Evolutionary conservation across 768 basidiomycete genomes (phyloP).

Genomic region (Boletales sp.): DNA sequence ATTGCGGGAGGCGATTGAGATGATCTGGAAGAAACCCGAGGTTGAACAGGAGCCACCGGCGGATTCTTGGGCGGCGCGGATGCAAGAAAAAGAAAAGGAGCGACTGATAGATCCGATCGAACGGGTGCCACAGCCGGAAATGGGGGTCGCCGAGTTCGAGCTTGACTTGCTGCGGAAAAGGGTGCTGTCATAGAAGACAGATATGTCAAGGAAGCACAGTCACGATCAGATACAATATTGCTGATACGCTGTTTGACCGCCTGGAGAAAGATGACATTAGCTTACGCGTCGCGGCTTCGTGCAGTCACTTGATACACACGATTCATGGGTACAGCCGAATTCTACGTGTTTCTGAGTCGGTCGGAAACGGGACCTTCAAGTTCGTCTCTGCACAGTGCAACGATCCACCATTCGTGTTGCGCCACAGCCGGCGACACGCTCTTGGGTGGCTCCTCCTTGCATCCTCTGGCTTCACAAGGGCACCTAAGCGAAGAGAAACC

Average conservation of each 20-base stretch:
- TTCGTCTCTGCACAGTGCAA: neutral
- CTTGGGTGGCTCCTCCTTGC: too few relatives aligned
- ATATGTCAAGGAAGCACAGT: neutral
- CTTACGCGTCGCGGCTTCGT: too few relatives aligned
- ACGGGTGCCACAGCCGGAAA: slow-evolving; percentile 49
- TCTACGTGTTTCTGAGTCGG: neutral
- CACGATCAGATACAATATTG: neutral
- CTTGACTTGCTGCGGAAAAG: slow-evolving; percentile 20
- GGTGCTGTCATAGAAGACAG: neutral
- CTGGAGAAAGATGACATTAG: too few relatives aligned
- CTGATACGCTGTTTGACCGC: too few relatives aligned
- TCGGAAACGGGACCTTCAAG: neutral
- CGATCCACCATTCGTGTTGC: neutral
- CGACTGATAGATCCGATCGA: slow-evolving; percentile 47
- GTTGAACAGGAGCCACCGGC: slow-evolving; percentile 23
- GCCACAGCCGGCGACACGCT: too few relatives aligned
- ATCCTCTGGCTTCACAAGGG: neutral
- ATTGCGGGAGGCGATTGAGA: slow-evolving; percentile 53
- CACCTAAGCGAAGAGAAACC: neutral
- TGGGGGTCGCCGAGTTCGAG: slow-evolving; percentile 17
- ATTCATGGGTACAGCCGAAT: neutral
- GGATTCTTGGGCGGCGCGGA: slow-evolving; percentile 50
- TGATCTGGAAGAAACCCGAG: slow-evolving; percentile 55
- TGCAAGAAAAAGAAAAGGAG: slow-evolving; percentile 52
- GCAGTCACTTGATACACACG: too few relatives aligned